A percentile compares a stretch with the other conserved stretches of the same genome.
phyloP scores from a whole-genome alignment of 192 early-diverging fungal genomes.

The Fimicolochytrium jonesii region DNA sequence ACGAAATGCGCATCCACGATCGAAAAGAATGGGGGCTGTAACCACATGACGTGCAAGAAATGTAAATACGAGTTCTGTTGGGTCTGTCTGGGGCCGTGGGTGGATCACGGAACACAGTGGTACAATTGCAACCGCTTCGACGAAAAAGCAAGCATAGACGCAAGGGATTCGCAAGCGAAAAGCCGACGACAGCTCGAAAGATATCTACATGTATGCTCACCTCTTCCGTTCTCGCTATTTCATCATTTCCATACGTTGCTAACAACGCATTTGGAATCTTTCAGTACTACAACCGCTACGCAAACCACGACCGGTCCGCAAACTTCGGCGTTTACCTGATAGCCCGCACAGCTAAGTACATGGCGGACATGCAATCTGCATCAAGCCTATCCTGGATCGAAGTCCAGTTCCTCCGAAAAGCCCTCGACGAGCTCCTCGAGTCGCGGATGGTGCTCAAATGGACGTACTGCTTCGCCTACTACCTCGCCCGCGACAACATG shows the following conservation, averaged over 20 bases:
- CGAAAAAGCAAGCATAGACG: slow-evolving; percentile 82
- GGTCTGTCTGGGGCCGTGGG: slow-evolving; percentile 98
- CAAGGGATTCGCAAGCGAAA: slow-evolving; percentile 82
- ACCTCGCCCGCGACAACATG: slow-evolving; percentile 77
- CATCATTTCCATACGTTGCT: too few relatives aligned
- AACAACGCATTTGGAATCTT: background rate
- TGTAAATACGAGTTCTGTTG: slow-evolving; percentile 99
- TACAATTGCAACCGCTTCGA: slow-evolving; percentile 98
- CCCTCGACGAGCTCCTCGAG: slow-evolving; percentile 82
- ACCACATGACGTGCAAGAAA: slow-evolving; percentile 99
- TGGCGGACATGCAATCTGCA: slow-evolving; percentile 92
- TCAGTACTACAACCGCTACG: slow-evolving; percentile 94
- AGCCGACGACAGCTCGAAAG: slow-evolving; percentile 81
- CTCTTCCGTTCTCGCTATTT: too few relatives aligned
- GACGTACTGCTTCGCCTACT: slow-evolving; percentile 98
- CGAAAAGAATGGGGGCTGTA: slow-evolving; percentile 99
- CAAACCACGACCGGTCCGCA: slow-evolving; percentile 95
- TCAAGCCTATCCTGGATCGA: slow-evolving; percentile 95
- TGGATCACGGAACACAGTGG: slow-evolving; percentile 86
- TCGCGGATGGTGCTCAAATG: slow-evolving; percentile 94
- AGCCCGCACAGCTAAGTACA: slow-evolving; percentile 85
- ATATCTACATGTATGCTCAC: slow-evolving; percentile 89
- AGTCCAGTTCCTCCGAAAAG: slow-evolving; percentile 92
- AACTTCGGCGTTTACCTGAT: slow-evolving; percentile 78
- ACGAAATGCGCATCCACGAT: slow-evolving; percentile 90